These are phyloP conservation scores for Alloascoidea africana DNA, from an alignment of 805 yeast genomes.

Conservation along the genomic window DNA sequence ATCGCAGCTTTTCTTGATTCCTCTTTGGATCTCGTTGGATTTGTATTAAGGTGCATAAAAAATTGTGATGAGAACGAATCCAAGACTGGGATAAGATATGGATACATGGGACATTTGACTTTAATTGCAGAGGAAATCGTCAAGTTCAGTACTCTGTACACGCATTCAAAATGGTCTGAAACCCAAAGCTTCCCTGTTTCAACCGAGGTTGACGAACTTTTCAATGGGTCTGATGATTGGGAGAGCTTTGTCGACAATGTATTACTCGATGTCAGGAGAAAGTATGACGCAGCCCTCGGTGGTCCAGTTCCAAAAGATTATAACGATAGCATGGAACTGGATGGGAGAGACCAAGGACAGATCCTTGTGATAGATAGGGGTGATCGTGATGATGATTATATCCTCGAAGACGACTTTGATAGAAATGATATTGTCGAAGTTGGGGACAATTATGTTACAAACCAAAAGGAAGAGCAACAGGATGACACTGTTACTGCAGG, in stretches of 20 bases:
- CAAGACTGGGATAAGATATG: slow-evolving; percentile 28
- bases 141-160: slow-evolving; percentile 21
- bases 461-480: no score
- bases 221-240: neutral
- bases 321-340: no score
- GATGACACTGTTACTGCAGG: no score
- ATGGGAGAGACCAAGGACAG: no score
- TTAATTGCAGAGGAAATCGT: slow-evolving; percentile 44
- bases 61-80: slow-evolving; percentile 18
- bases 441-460: neutral
- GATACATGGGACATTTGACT: slow-evolving; percentile 45
- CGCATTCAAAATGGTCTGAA: neutral
- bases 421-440: neutral
- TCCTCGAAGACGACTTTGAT: neutral
- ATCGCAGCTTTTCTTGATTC: slow-evolving; percentile 37
- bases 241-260: neutral
- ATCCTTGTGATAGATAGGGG: no score
- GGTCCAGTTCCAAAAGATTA: neutral
- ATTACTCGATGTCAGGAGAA: neutral
- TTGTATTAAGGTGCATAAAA: slow-evolving; percentile 16
- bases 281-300: neutral
- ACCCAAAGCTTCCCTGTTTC: neutral
- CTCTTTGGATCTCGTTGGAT: slow-evolving; percentile 16
- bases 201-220: neutral
- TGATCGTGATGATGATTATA: neutral